Evolutionary conservation across 1,139 yeast genomes (phyloP), one percentile per base, ranked within the genome.

Genomic region (Kurtzmaniella quercitrusa): DNA sequence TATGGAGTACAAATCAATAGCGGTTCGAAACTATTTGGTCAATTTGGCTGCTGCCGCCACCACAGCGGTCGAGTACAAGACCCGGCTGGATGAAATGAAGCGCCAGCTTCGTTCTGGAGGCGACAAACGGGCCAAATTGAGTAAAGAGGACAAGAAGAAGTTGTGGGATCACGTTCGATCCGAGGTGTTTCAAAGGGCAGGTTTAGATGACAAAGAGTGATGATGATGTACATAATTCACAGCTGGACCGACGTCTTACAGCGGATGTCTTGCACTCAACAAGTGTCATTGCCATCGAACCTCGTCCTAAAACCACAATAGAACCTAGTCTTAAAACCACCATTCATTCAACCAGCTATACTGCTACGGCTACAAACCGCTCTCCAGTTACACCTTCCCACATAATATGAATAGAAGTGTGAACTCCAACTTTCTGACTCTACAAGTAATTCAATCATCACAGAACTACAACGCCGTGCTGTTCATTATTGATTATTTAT

Each of bases 11-110:
- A 73, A 71, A 54, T 73, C 71, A 45, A 68, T 75, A 24, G 80
- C 81, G 8, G 56, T 77, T 17, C 54, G 80, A 44, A 76, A 77
- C 56, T 77, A 74, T 49, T 59, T 77, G 45, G 63, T 77, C 16
- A 77, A 77, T 54, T 60, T 77, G 45, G 75, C 79, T 6, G 81
- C 80, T 3, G 82, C 81, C 2, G 77, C 81, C 3, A 75, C 79
- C 29, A 77, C 82, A 0, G 75, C 79, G 4, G 66, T 71, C 47
- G 82, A 77, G 51, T 77, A 74, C 53, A 72, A 74, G 49, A 51
- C 66, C 34, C 65, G 66, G 49, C 51, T 68, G 15, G 70, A 66
- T 44, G 62, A 58, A n/a, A 48, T 67, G 40, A 71, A 71, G 48
- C 50, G 55, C 39, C 50, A 55, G 24, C 49, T 66, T 41, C 57